phyloP scores from a whole-genome alignment of 1,284 basidiomycete species.

The Apiotrichum gamsii region DNA sequence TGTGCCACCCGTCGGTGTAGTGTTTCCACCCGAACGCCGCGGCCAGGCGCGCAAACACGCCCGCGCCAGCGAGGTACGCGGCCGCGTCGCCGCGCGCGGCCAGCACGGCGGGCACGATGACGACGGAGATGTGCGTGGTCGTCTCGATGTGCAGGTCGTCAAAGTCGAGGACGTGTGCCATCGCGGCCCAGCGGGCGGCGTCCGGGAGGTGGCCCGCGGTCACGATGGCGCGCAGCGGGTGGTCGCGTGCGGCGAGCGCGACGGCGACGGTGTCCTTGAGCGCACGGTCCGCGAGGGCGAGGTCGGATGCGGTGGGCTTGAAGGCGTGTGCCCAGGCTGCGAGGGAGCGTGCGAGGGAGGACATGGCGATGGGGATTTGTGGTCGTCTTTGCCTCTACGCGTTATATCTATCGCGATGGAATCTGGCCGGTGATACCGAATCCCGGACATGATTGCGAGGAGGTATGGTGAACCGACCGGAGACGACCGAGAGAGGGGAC shows the following conservation, averaged over 20 bases:
- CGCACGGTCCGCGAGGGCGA: constrained; percentile 8
- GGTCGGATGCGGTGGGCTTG: constrained; percentile 2
- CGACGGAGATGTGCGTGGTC: constrained; percentile 8
- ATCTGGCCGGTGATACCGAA: too few relatives aligned
- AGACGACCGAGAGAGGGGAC: too few relatives aligned
- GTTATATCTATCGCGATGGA: too few relatives aligned
- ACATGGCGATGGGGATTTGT: background rate
- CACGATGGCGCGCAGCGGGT: constrained; percentile 5
- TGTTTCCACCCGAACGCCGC: constrained; percentile 5
- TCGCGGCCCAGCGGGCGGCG: constrained; percentile 8
- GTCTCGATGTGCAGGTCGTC: constrained; percentile 13
- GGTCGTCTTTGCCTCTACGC: too few relatives aligned
- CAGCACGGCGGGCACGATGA: constrained; percentile 3
- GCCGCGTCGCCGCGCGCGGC: constrained; percentile 7
- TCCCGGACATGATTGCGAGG: too few relatives aligned
- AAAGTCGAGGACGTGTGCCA: constrained; percentile 9
- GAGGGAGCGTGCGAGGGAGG: constrained; percentile 2
- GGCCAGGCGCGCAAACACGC: constrained; percentile 6
- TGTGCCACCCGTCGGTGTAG: constrained; percentile 8
- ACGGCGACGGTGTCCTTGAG: constrained; percentile 9
- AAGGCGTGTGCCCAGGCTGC: constrained; percentile 6
- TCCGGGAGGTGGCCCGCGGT: background rate
- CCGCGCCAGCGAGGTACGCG: constrained; percentile 8
- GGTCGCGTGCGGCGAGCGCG: constrained; percentile 6
- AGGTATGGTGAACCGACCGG: too few relatives aligned